phyloP scores from a whole-genome alignment of 495 filamentous ascomycete genomes.

The Aspergillus baeticus region DNA sequence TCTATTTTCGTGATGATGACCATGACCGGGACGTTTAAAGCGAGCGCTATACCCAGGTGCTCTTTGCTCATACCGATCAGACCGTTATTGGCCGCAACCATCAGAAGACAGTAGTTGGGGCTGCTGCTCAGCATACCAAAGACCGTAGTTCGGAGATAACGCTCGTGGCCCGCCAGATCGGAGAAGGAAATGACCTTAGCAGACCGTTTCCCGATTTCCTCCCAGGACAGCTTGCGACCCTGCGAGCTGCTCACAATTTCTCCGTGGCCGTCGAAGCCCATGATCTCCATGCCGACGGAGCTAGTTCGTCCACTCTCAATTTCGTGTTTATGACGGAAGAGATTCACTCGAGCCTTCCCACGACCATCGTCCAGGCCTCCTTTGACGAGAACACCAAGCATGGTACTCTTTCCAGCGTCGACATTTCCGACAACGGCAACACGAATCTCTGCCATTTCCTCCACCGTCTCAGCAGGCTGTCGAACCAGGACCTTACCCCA shows the following conservation, averaged over 20 bases:
- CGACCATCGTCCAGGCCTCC: conserved; percentile 92
- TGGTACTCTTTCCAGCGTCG: conserved; percentile 95
- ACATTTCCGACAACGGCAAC: conserved; percentile 98
- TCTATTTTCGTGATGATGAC: conserved; percentile 99
- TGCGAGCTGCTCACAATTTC: conserved; percentile 81
- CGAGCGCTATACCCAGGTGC: conserved; percentile 92
- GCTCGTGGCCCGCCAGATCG: conserved; percentile 92
- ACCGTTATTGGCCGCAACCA: conserved; percentile 98
- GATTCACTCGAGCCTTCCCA: conserved; percentile 90
- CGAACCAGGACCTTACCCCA: conserved; percentile 85
- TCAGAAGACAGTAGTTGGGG: conserved; percentile 95
- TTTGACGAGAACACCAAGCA: conserved; percentile 95
- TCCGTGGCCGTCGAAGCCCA: conserved; percentile 91
- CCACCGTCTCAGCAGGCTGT: conserved; percentile 66
- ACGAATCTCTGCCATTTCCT: conserved; percentile 91
- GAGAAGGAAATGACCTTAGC: conserved; percentile 96
- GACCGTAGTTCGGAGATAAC: conserved; percentile 93
- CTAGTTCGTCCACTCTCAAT: conserved; percentile 92
- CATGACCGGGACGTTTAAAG: conserved; percentile 96
- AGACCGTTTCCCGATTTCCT: conserved; percentile 94
- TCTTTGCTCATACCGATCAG: conserved; percentile 98
- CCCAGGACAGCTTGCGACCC: conserved; percentile 90
- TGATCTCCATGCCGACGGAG: conserved; percentile 98
- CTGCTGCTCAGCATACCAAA: conserved; percentile 93
- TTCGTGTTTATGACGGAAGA: conserved; percentile 97